phyloP scores from a whole-genome alignment of 2,329 filamentous ascomycete species.

The Aspergillus brunneoviolaceus region DNA sequence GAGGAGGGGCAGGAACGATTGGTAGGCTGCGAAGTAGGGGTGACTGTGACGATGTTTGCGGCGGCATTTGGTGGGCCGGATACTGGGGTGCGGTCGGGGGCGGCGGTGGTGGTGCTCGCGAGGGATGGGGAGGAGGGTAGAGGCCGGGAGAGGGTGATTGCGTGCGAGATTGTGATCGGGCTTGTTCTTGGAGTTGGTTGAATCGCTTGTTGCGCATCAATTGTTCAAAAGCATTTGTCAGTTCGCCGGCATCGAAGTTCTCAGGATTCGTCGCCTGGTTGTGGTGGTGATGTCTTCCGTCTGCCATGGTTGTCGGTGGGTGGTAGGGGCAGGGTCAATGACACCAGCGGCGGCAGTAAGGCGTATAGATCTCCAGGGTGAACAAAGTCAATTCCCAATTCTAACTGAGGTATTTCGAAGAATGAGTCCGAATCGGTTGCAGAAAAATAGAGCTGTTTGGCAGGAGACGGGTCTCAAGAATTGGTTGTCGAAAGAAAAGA shows the following conservation, averaged over 20 bases:
- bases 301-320: slow-evolving; percentile 38
- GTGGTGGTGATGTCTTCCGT: slow-evolving; percentile 36
- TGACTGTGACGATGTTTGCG: slow-evolving; percentile 34
- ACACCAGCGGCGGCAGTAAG: slow-evolving; percentile 25
- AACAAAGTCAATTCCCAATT: not conserved
- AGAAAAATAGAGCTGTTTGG: not conserved
- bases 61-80: slow-evolving; percentile 20
- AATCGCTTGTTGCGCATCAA: slow-evolving; percentile 82
- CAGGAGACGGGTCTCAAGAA: not conserved
- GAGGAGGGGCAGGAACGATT: slow-evolving; percentile 72
- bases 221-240: slow-evolving; percentile 82
- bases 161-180: slow-evolving; percentile 58
- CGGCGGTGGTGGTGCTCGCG: slow-evolving; percentile 39
- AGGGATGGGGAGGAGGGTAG: slow-evolving; percentile 28
- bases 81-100: slow-evolving; percentile 28
- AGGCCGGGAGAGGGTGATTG: slow-evolving; percentile 53
- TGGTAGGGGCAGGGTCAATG: slow-evolving; percentile 16
- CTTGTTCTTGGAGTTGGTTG: slow-evolving; percentile 71
- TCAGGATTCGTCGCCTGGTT: slow-evolving; percentile 26
- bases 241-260: slow-evolving; percentile 72
- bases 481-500: not conserved
- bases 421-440: slow-evolving; percentile 6
- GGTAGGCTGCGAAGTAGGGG: slow-evolving; percentile 58
- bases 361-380: slow-evolving; percentile 28
- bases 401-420: not conserved